phyloP scores from a whole-genome alignment of 495 filamentous ascomycete genomes.

The Ramalina peruviana region DNA sequence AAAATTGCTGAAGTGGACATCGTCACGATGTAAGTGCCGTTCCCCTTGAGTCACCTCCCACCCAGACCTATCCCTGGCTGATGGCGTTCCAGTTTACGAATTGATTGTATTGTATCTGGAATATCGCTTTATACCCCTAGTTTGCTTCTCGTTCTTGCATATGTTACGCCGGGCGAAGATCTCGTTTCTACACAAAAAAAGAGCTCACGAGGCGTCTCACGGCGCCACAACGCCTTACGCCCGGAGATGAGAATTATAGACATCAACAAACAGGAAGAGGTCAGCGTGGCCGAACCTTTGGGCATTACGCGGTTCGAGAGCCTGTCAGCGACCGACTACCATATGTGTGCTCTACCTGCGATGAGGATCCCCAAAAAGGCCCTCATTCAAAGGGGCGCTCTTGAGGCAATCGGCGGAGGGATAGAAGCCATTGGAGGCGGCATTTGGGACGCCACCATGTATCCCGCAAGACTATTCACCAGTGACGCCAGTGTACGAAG shows the following conservation, averaged over 20 bases:
- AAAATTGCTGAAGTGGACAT: slow-evolving; percentile 74
- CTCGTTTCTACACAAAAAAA: slow-evolving; percentile 33
- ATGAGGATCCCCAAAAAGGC: slow-evolving; percentile 44
- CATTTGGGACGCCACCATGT: slow-evolving; percentile 69
- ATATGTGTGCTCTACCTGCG: slow-evolving; percentile 69
- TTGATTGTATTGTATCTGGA: slow-evolving; percentile 94
- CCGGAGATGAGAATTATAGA: slow-evolving; percentile 88
- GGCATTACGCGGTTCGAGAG: slow-evolving; percentile 72
- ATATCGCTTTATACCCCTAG: slow-evolving; percentile 92
- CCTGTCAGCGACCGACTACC: slow-evolving; percentile 83
- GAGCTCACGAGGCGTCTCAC: slow-evolving; percentile 44
- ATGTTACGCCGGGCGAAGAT: slow-evolving; percentile 59
- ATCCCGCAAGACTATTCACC: slow-evolving; percentile 70
- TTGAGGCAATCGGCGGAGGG: slow-evolving; percentile 52
- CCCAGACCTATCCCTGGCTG: neutral
- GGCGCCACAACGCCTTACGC: slow-evolving; percentile 58
- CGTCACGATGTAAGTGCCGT: slow-evolving; percentile 60
- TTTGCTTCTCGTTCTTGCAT: slow-evolving; percentile 78
- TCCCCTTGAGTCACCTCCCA: slow-evolving; percentile 7
- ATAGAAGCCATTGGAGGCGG: slow-evolving; percentile 42
- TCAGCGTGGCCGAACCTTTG: slow-evolving; percentile 65
- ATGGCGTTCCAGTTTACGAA: slow-evolving; percentile 50
- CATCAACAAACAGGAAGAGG: slow-evolving; percentile 62
- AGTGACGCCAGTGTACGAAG: slow-evolving; percentile 76
- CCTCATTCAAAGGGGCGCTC: slow-evolving; percentile 46